These are phyloP conservation scores for Trypanosoma vivax DNA, from an alignment of 208 protist genomes.

Conservation along the genomic window DNA sequence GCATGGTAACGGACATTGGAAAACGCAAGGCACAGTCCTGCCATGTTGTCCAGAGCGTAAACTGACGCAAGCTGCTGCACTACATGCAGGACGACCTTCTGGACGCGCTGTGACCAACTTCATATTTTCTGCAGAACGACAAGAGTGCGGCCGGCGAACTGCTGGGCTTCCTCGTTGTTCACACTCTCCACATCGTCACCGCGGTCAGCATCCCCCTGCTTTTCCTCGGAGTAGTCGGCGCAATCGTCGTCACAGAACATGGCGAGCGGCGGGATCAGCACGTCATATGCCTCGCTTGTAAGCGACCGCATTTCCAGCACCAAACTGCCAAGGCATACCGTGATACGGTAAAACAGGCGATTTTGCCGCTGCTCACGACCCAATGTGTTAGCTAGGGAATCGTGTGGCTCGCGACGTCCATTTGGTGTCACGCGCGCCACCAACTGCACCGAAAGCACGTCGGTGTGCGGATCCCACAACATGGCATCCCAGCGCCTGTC, in stretches of 20 bases:
- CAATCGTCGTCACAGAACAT: slow-evolving; percentile 39
- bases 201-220: no score
- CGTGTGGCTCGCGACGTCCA: slow-evolving; percentile 1
- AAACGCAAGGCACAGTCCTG: slow-evolving; percentile 28
- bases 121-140: slow-evolving; percentile 72
- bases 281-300: slow-evolving; percentile 23
- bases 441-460: slow-evolving; percentile 30
- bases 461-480: slow-evolving; percentile 35
- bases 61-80: slow-evolving; percentile 77
- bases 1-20: slow-evolving; percentile 42
- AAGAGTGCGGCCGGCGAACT: slow-evolving; percentile 49
- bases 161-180: slow-evolving; percentile 68
- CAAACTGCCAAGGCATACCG: slow-evolving; percentile 26
- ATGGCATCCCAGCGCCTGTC: slow-evolving; percentile 38
- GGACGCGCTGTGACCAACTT: slow-evolving; percentile 61
- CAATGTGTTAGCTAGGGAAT: slow-evolving; percentile 37
- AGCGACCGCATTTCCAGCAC: slow-evolving; percentile 45
- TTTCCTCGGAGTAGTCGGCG: slow-evolving; percentile 15
- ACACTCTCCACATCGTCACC: slow-evolving; percentile 14
- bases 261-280: slow-evolving; percentile 36
- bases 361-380: slow-evolving; percentile 25
- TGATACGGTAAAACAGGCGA: slow-evolving; percentile 36
- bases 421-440: slow-evolving; percentile 10
- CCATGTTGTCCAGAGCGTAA: slow-evolving; percentile 29
- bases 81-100: slow-evolving; percentile 54